Base-by-base conservation (phyloP, 2,329 filamentous ascomycete species). In the Talaromyces rugulosus region DNA sequence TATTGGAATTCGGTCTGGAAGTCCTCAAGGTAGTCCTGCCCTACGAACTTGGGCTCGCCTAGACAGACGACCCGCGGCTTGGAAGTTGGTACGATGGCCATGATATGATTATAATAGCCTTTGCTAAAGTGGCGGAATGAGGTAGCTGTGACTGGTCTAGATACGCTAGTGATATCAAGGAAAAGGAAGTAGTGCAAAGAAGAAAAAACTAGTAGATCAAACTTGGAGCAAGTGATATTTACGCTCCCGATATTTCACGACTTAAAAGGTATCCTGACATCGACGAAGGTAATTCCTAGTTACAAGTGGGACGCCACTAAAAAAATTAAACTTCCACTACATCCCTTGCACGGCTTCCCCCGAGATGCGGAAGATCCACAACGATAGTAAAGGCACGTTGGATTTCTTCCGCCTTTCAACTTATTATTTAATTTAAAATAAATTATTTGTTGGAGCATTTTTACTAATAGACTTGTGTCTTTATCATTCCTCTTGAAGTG, bases 21-120 rank as follows among this genome's bases (percentile, higher is more conserved):
- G 0, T 69, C 67, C n/a, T 70, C 65, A 1, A 82, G 69, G 54
- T 78, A 82, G 14, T 79, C 74, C 0, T 72, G 66, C 7, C 72
- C 74, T 12, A 77, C 68, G 62, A 70, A 80, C 31, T 72, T 73
- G 7, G 78, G 78, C 4, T 66, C 66, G 18, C 80, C 80, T 4
- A 82, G 70, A n/a, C 66, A 69, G 0, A 81, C 78, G 0, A 81
- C 76, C 23, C 75, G 73, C 12, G 78, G 78, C 65, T 78, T 79
- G n/a, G 30, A 34, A 9, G 52, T 16, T 30, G 51, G 40, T 31
- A 30, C 27, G 40, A 60, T 54, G 58, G 58, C 50, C 52, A 60
- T 60, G 23, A 23, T 23, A 23, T 23, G 23, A 23, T 60, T 56
- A 40, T 44, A 34, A 7, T 12, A 12, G 33, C 33, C 33, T 34